These are phyloP conservation scores for Saccharomycopsis sp. DNA, from an alignment of 805 yeast species.

Conservation along the genomic window DNA sequence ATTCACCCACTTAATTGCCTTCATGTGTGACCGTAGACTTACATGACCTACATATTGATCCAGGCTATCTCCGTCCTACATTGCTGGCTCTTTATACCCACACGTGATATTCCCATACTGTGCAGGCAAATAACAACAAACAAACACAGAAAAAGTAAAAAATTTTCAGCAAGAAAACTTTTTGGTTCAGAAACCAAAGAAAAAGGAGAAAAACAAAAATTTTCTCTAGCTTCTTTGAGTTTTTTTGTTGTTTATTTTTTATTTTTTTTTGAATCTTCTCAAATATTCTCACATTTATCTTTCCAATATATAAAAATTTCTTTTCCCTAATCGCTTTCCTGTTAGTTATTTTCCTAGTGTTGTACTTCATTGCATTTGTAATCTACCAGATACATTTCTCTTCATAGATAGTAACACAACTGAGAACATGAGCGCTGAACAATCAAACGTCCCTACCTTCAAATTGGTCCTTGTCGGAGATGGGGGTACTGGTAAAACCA, in stretches of 20 bases:
- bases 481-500: conserved; percentile 99
- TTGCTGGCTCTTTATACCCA: background rate
- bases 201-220: background rate
- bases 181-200: background rate
- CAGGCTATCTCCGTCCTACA: too few relatives aligned
- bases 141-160: background rate
- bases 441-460: conserved; percentile 72
- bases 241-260: background rate
- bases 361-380: background rate
- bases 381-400: background rate
- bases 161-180: background rate
- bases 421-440: conserved; percentile 16
- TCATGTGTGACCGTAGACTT: too few relatives aligned
- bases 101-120: background rate
- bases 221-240: background rate
- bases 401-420: background rate
- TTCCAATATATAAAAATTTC: background rate
- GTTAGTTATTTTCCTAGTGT: background rate
- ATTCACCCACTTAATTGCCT: too few relatives aligned
- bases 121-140: background rate
- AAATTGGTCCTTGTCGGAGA: conserved; percentile 99
- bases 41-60: too few relatives aligned
- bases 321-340: background rate
- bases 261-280: background rate
- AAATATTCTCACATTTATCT: background rate